Conservation (phyloP, 176 grass and related monocot genomes). For the Bonia amplexicaulis region DNA sequence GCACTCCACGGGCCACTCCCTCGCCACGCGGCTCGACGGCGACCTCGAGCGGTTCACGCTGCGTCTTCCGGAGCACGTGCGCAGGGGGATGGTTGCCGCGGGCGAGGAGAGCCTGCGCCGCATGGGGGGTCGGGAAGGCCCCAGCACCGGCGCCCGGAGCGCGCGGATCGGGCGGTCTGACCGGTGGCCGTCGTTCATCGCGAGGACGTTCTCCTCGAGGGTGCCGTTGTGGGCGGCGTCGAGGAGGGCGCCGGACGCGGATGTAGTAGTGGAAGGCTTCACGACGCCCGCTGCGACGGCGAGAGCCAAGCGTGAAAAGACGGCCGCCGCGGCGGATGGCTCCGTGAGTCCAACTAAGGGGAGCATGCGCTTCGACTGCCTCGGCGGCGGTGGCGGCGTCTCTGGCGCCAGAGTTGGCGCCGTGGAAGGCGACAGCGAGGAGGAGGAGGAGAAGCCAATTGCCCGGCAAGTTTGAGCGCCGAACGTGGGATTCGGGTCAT, state of each 20-base stretch:
- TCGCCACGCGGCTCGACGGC: slow-evolving; percentile 26
- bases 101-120: slow-evolving; percentile 41
- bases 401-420: slow-evolving; percentile 27
- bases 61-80: slow-evolving; percentile 66
- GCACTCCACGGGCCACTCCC: slow-evolving; percentile 79
- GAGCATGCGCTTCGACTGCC: slow-evolving; percentile 58
- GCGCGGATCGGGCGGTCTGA: slow-evolving; percentile 49
- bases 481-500: not conserved
- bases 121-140: slow-evolving; percentile 3
- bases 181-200: slow-evolving; percentile 71
- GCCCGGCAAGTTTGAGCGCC: slow-evolving; percentile 26
- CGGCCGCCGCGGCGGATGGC: not conserved
- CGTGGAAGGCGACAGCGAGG: slow-evolving; percentile 28
- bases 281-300: not conserved
- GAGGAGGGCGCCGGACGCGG: slow-evolving; percentile 22
- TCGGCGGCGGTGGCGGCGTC: slow-evolving; percentile 25
- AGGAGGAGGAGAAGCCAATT: slow-evolving; percentile 50
- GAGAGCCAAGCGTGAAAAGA: slow-evolving; percentile 26
- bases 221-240: slow-evolving; percentile 57
- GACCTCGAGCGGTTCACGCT: slow-evolving; percentile 74
- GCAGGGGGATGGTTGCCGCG: slow-evolving; percentile 46
- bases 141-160: slow-evolving; percentile 23
- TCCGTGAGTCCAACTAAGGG: not conserved
- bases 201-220: slow-evolving; percentile 61
- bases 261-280: not conserved